Evolutionary conservation across 2,329 filamentous ascomycete genomes (phyloP).

Genomic region (Lachnellula arida): DNA sequence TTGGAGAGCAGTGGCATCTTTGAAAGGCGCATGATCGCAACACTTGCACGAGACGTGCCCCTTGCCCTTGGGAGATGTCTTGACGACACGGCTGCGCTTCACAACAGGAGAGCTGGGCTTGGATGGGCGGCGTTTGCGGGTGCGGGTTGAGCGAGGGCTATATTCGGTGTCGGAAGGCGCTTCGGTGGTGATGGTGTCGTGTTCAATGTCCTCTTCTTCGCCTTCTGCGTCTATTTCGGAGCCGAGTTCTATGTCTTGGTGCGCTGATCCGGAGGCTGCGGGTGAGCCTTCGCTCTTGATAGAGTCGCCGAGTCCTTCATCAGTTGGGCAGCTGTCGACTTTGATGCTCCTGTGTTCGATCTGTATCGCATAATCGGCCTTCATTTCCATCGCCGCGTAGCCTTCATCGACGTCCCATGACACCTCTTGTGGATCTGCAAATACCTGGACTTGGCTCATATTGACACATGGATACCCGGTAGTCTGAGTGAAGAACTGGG

Average conservation of each 20-base stretch:
- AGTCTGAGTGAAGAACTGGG: conserved; percentile 1
- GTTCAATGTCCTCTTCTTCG: conserved; percentile 9
- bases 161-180: conserved; percentile 23
- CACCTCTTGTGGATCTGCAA: conserved; percentile 22
- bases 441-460: conserved; percentile 25
- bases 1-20: conserved; percentile 41
- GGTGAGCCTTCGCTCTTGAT: conserved; percentile 23
- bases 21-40: conserved; percentile 36
- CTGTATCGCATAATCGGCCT: conserved; percentile 13
- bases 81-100: conserved; percentile 14
- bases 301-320: conserved; percentile 25
- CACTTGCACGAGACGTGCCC: conserved; percentile 12
- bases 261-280: background rate
- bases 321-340: conserved; percentile 8
- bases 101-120: conserved; percentile 3
- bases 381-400: conserved; percentile 15
- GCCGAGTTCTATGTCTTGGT: conserved; percentile 2
- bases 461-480: conserved; percentile 19
- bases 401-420: conserved; percentile 6
- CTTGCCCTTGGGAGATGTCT: background rate
- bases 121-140: conserved; percentile 15
- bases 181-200: conserved; percentile 5
- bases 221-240: conserved; percentile 15
- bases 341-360: background rate
- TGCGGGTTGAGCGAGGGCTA: conserved; percentile 15